These are phyloP conservation scores for Tilletia caries DNA, from an alignment of 1,284 basidiomycete species.

Conservation along the genomic window DNA sequence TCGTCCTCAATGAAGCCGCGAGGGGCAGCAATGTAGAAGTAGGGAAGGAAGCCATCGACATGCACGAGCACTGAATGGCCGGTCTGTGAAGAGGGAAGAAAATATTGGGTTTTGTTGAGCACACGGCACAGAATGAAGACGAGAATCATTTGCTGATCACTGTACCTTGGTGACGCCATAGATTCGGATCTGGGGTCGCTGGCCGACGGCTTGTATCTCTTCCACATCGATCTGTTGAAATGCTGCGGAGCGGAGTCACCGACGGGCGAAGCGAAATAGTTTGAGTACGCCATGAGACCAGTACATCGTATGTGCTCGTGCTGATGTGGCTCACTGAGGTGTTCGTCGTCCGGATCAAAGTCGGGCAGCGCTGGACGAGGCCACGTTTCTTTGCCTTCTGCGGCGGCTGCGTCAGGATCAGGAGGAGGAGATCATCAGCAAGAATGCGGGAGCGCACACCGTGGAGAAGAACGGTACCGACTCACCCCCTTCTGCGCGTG, in stretches of 20 bases:
- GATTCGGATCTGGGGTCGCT: conserved; percentile 48
- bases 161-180: conserved; percentile 42
- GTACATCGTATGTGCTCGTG: too few relatives aligned
- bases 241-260: neutral
- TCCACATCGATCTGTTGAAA: conserved; percentile 54
- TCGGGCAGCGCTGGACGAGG: conserved; percentile 6
- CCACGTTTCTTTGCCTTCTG: conserved; percentile 12
- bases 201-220: conserved; percentile 37
- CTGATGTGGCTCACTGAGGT: conserved; percentile 12
- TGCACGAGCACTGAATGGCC: conserved; percentile 50
- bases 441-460: neutral
- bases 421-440: neutral
- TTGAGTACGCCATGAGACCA: too few relatives aligned
- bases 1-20: conserved; percentile 42
- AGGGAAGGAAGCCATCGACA: conserved; percentile 51
- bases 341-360: conserved; percentile 9
- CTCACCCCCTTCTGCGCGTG: conserved; percentile 17
- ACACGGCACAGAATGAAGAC: neutral
- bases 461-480: neutral
- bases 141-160: neutral
- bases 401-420: neutral
- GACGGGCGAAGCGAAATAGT: neutral
- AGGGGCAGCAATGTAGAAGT: conserved; percentile 51
- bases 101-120: neutral
- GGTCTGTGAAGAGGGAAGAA: conserved; percentile 13